These are phyloP conservation scores for Mentha longifolia DNA, from an alignment of 257 asterid genomes.

Conservation along the genomic window DNA sequence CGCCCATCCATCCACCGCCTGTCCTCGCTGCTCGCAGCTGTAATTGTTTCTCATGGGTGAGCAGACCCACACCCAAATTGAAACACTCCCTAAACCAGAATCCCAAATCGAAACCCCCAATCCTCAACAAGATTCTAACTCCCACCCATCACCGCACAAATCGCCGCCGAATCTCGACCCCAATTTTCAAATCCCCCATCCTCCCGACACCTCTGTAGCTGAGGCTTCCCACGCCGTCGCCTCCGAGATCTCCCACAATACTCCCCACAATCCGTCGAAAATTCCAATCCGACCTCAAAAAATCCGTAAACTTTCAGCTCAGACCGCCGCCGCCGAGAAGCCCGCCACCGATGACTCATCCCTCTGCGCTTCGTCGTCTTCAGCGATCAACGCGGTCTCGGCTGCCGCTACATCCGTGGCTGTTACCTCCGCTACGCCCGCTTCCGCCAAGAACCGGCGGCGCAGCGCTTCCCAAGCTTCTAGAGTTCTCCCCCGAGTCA, in stretches of 20 bases:
- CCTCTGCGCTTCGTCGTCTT: slow-evolving; percentile 35
- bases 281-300: slow-evolving; percentile 96
- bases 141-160: slow-evolving; percentile 36
- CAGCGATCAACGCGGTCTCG: slow-evolving; percentile 10
- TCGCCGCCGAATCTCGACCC: slow-evolving; percentile 44
- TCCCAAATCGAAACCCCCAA: slow-evolving; percentile 43
- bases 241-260: slow-evolving; percentile 40
- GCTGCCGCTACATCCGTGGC: slow-evolving; percentile 30
- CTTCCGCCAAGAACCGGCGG: slow-evolving; percentile 55
- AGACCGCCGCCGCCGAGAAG: slow-evolving; percentile 36
- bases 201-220: slow-evolving; percentile 34
- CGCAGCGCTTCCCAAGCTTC: slow-evolving; percentile 58
- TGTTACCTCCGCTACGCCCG: slow-evolving; percentile 24
- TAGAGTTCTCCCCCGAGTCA: slow-evolving; percentile 60
- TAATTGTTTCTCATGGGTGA: slow-evolving; percentile 61
- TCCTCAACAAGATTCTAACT: slow-evolving; percentile 34
- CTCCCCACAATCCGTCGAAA: slow-evolving; percentile 73
- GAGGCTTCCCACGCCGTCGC: slow-evolving; percentile 36
- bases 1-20: slow-evolving; percentile 4
- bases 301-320: slow-evolving; percentile 74
- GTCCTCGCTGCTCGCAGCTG: neutral
- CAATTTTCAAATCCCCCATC: slow-evolving; percentile 35
- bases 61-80: slow-evolving; percentile 46
- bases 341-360: slow-evolving; percentile 40
- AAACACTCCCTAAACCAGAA: slow-evolving; percentile 41